Evolutionary conservation across 345 rosid genomes (phyloP).

Genomic region (Aquilaria malaccensis): DNA sequence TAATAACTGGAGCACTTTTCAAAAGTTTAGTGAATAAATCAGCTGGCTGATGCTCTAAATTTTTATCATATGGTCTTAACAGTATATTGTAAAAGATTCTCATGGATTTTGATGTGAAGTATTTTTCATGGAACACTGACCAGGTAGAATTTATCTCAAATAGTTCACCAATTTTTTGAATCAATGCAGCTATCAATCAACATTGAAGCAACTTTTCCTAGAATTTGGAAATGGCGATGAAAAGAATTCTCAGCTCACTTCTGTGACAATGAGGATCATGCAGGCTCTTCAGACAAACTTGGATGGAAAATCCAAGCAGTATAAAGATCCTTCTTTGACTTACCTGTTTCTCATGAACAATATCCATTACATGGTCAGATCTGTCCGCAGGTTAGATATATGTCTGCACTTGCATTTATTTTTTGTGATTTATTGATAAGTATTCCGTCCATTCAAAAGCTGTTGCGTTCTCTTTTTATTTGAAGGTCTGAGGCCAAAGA

Average conservation of each 20-base stretch:
- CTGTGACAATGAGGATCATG: constrained; percentile 92
- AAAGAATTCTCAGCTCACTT: constrained; percentile 64
- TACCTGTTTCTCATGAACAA: constrained; percentile 96
- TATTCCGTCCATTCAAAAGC: background rate
- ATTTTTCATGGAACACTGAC: too few species aligned
- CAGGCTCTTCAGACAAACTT: constrained; percentile 99
- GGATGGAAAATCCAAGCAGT: constrained; percentile 95
- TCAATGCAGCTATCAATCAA: constrained; percentile 79
- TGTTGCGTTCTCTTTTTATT: constrained; percentile 16
- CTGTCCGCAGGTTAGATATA: constrained; percentile 80
- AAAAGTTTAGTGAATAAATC: too few species aligned
- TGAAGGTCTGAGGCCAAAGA: constrained; percentile 97
- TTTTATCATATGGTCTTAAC: too few species aligned
- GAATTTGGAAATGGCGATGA: constrained; percentile 72
- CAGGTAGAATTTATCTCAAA: background rate
- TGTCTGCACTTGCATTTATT: constrained; percentile 4
- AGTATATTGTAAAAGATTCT: too few species aligned
- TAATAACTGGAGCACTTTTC: too few species aligned
- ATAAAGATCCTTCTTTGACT: constrained; percentile 82
- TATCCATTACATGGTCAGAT: constrained; percentile 98
- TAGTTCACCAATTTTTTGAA: background rate
- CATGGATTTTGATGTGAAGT: too few species aligned
- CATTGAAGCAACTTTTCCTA: constrained; percentile 94
- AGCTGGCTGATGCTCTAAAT: too few species aligned
- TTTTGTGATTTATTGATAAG: background rate